These are phyloP conservation scores for Cladosporium sp. DNA, from an alignment of 2,329 filamentous ascomycete genomes.

Conservation along the genomic window DNA sequence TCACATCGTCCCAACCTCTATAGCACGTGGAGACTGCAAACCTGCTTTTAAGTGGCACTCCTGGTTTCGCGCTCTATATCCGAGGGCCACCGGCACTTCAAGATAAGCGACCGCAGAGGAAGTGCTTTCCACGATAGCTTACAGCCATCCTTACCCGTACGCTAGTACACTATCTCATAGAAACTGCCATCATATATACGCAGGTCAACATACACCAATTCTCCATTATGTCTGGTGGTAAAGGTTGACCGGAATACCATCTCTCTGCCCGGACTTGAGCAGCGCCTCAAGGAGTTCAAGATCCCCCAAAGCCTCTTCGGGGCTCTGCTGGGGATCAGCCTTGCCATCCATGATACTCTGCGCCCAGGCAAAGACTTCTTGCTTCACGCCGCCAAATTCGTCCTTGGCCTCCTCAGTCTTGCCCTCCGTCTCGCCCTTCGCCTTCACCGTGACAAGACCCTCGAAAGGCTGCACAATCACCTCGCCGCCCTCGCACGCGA, in stretches of 20 bases:
- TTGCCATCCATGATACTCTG: constrained; percentile 53
- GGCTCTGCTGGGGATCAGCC: constrained; percentile 54
- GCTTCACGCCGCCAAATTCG: constrained; percentile 55
- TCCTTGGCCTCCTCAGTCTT: constrained; percentile 49
- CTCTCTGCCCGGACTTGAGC: constrained; percentile 45
- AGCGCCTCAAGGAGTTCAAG: constrained; percentile 57
- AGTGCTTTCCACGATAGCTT: neutral
- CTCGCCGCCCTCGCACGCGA: constrained; percentile 61
- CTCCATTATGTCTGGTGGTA: constrained; percentile 26
- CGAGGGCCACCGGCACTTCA: neutral
- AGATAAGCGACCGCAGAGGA: neutral
- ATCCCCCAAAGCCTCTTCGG: constrained; percentile 62
- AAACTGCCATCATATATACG: neutral
- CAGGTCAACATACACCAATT: neutral
- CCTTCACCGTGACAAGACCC: constrained; percentile 40
- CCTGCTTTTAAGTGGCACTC: neutral
- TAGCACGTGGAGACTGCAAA: neutral
- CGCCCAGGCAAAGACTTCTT: constrained; percentile 65
- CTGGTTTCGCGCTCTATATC: neutral
- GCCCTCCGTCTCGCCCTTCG: constrained; percentile 30
- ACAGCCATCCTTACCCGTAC: neutral
- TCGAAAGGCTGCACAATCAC: constrained; percentile 46
- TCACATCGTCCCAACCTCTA: neutral
- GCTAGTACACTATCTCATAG: neutral
- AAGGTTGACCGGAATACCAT: constrained; percentile 39